phyloP scores from a whole-genome alignment of 2,329 filamentous ascomycete species.

The Fusarium coffeatum region DNA sequence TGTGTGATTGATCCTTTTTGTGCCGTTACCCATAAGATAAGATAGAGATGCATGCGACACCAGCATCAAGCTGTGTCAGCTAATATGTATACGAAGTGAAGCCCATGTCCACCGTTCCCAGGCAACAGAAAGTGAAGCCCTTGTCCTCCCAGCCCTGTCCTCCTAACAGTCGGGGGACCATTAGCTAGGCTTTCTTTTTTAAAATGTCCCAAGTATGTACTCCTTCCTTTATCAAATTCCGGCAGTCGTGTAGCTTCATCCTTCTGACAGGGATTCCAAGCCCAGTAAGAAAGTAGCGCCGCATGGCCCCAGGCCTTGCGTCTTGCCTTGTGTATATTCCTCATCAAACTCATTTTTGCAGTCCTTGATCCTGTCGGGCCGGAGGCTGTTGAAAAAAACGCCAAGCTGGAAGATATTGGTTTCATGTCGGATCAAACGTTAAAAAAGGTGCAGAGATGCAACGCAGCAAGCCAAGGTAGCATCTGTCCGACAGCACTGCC shows the following conservation, averaged over 20 bases:
- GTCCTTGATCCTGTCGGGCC: constrained; percentile 25
- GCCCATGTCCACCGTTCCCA: not conserved
- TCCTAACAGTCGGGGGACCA: constrained; percentile 12
- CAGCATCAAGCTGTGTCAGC: constrained; percentile 44
- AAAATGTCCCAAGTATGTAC: constrained; percentile 25
- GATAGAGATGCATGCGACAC: constrained; percentile 37
- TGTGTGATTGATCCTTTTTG: constrained; percentile 43
- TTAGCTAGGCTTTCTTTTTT: constrained; percentile 18
- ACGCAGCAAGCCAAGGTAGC: constrained; percentile 20
- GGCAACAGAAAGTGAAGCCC: constrained; percentile 30
- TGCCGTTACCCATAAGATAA: constrained; percentile 43
- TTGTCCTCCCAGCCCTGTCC: constrained; percentile 9
- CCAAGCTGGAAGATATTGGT: constrained; percentile 3
- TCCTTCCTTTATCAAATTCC: constrained; percentile 26
- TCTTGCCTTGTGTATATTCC: constrained; percentile 29
- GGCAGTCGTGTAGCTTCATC: constrained; percentile 34
- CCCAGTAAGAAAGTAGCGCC: constrained; percentile 46
- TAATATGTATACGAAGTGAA: constrained; percentile 44
- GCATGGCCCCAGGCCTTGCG: constrained; percentile 30
- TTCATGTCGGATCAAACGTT: constrained; percentile 17
- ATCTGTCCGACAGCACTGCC: constrained; percentile 38
- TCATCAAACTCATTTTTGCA: constrained; percentile 30
- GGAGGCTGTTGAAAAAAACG: not conserved
- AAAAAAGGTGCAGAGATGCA: constrained; percentile 21
- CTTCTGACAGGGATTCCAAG: constrained; percentile 40